Evolutionary conservation across 2,329 filamentous ascomycete species (phyloP), one percentile per base, ranked within the genome.

Genomic region (Colletotrichum cuscutae): DNA sequence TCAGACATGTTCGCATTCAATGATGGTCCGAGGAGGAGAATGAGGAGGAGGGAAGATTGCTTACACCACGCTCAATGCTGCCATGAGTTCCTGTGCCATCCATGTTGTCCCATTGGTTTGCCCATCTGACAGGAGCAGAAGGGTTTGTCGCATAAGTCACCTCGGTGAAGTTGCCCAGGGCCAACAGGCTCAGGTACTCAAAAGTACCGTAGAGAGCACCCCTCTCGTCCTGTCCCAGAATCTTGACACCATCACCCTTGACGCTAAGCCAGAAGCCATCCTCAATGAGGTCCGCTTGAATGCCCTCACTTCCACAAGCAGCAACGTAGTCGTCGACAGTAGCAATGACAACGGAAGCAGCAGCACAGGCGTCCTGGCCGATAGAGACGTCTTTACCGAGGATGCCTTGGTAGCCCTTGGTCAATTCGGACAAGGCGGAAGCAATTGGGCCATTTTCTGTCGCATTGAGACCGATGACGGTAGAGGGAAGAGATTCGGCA

Each of bases 71-170:
- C 79, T 94, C 92, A 57, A 94, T 90, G 53, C 86, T 90, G 13
- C 91, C 81, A 32, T 76, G 75, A 19, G 71, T 76, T 35, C 71
- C 71, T 13, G 66, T 67, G 54, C 69, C 88, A 71, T 92, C 88
- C 79, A 94, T 83, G 75, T 94, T 93, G 78, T 94, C 91, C 92
- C 92, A 94, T 75, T 94, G 88, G 77, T 94, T 94, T 0, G 90
- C 87, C 92, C 92, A 94, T 75, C 92, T 86, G 54, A 94, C 88
- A 0, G 88, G 88, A 0, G 88, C 89, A 69, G 86, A 85, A 0
- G 91, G 91, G 74, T 88, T 92, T 9, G 86, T 86, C 2, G 85
- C 81, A 59, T 86, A 85, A 5, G 85, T 78, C 49, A 37, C 52
- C 4, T 74, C 63, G 19, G 62, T 70, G 71, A 89, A 83, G 58